These are phyloP conservation scores for Echinosophora koreensis DNA, from an alignment of 306 rosid genomes.

Conservation along the genomic window DNA sequence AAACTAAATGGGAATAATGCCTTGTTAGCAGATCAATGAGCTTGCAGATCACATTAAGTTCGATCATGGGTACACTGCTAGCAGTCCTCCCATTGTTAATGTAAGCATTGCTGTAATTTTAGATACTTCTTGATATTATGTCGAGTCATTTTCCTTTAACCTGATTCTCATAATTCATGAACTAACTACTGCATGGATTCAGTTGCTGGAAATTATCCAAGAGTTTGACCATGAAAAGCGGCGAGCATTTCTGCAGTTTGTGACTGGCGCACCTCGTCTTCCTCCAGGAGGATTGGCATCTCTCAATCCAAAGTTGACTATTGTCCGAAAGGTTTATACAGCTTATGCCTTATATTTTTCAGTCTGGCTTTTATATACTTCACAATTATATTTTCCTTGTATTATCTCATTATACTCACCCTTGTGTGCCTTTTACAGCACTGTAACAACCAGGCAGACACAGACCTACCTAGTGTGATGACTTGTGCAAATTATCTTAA, in stretches of 20 bases:
- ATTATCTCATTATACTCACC: conserved; percentile 1
- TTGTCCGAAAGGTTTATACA: conserved; percentile 82
- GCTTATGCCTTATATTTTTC: neutral
- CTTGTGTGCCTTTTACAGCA: conserved; percentile 62
- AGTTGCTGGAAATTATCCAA: conserved; percentile 87
- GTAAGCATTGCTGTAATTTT: conserved; percentile 55
- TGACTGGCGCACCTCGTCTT: conserved; percentile 96
- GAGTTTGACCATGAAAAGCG: conserved; percentile 73
- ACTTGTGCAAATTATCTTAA: conserved; percentile 98
- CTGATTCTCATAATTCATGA: conserved; percentile 14
- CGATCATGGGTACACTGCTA: conserved; percentile 96
- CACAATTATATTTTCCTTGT: conserved; percentile 34
- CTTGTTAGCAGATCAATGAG: conserved; percentile 68
- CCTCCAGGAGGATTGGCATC: conserved; percentile 99
- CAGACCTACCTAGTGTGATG: conserved; percentile 98
- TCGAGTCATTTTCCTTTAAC: conserved; percentile 8
- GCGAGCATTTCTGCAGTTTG: conserved; percentile 94
- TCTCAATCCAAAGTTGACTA: conserved; percentile 92
- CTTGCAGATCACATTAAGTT: conserved; percentile 90
- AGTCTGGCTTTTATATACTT: neutral
- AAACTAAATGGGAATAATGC: conserved; percentile 15
- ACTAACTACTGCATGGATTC: conserved; percentile 39
- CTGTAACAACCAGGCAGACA: conserved; percentile 69
- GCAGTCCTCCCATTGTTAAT: conserved; percentile 88
- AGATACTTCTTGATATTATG: conserved; percentile 4